Evolutionary conservation across 805 yeast genomes (phyloP).

Genomic region (Lipomyces sp.): DNA sequence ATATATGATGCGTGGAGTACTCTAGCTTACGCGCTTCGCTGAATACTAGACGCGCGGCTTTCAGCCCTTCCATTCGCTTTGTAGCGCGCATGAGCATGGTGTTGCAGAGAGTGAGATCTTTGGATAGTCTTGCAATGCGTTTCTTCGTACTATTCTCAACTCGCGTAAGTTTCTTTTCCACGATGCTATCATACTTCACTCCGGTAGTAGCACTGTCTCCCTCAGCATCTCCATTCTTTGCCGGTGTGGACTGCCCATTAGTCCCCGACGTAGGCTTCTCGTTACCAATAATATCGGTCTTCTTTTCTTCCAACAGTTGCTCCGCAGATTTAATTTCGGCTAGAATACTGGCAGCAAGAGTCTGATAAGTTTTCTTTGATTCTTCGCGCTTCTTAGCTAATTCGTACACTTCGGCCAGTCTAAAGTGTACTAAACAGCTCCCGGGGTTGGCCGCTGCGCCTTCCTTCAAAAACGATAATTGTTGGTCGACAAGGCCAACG

Average conservation of each 20-base stretch:
- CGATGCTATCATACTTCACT: background rate
- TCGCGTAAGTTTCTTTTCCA: constrained; percentile 15
- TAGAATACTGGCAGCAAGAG: constrained; percentile 49
- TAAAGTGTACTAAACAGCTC: constrained; percentile 63
- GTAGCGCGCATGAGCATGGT: constrained; percentile 66
- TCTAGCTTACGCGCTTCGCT: constrained; percentile 62
- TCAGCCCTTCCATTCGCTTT: constrained; percentile 63
- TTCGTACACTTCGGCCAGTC: constrained; percentile 69
- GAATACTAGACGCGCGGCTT: constrained; percentile 70
- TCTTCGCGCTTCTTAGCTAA: constrained; percentile 49
- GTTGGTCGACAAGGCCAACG: constrained; percentile 28
- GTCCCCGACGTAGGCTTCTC: background rate
- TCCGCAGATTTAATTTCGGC: constrained; percentile 38
- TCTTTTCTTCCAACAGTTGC: constrained; percentile 27
- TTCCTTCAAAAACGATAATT: constrained; percentile 48
- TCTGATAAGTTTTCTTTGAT: constrained; percentile 50
- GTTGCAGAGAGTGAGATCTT: constrained; percentile 61
- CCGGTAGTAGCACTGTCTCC: background rate
- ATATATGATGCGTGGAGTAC: constrained; percentile 69
- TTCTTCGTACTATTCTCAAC: constrained; percentile 26
- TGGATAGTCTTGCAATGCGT: constrained; percentile 33
- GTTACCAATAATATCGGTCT: constrained; percentile 15
- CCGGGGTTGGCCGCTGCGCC: constrained; percentile 65
- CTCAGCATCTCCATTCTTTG: constrained; percentile 3
- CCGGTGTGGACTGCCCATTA: background rate